Evolutionary conservation across 306 rosid genomes (phyloP), one percentile per base, ranked within the genome.

Genomic region (Morella rubra): DNA sequence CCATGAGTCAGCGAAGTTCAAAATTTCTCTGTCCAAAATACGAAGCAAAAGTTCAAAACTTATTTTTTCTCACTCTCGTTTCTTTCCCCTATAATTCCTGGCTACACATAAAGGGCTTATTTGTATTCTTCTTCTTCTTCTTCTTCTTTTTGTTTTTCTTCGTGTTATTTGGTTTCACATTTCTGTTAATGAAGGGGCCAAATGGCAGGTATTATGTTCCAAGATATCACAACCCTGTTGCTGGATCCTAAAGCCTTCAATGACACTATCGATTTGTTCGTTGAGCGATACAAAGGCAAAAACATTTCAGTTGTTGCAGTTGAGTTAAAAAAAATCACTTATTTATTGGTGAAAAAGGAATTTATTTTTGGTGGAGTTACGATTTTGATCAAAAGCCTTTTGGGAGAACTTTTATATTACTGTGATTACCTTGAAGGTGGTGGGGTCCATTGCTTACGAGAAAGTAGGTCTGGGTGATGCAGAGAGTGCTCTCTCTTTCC

Each of bases 241-340:
- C 96, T 95, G n/a, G 91, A 95, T 61, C 96, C 97, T 22, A 92
- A 89, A 81, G 95, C 96, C 41, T 92, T 95, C 67, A 95, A 92
- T 86, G 98, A 92, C 85, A 87, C 97, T 7, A 78, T 92, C 51
- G 98, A 95, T 58, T 84, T 95, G 89, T 95, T 95, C 84, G 92
- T 95, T 2, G 97, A 95, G 86, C 87, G 96, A 19, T 95, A 90
- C 87, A 89, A 95, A 77, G 96, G 89, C 73, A 89, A 95, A 84
- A 89, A 92, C 76, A 95, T 92, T 81, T 85, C 95, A n/a, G 97
- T 95, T 61, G 97, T 95, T 79, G 99, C 99, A 87, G 99, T 97
- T 95, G 85, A 87, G 32, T 27, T 51, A 50, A 10, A 84, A 86
- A 65, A 56, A 10, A 10, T 37, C 45, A 18, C 53, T 42, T 24